Evolutionary conservation across 2,329 filamentous ascomycete species (phyloP), one percentile per base, ranked within the genome.

Genomic region (Scytalidium lignicola): DNA sequence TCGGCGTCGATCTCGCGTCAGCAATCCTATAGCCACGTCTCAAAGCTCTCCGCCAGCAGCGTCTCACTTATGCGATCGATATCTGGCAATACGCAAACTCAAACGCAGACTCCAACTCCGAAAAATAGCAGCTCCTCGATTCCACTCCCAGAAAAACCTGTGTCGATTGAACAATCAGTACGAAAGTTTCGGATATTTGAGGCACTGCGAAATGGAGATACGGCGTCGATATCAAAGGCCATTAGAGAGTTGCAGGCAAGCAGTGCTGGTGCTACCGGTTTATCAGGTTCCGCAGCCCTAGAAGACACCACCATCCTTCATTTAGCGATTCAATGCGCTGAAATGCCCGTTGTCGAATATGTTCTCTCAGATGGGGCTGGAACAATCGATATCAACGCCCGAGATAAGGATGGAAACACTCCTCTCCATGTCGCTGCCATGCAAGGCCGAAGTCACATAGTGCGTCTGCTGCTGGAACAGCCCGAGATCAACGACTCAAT

Each of bases 141-240:
- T 19, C 45, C 55, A 3, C 19, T 44, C 17, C 56, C 52, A 26
- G 64, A 65, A 17, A 65, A 64, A 26, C 51, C 57, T 3, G 52
- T 72, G 54, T 83, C 82, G 20, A 87, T 99, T 51, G 91, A 99
- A 65, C 90, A 96, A 68, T 96, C 92, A 0, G 90, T 99, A 47
- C 83, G 87, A 64, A 91, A 95, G 57, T 99, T 99, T 69, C 85
- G 91, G 57, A 82, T 96, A 43, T 96, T 97, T 64, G 93, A 97
- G 71, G 87, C 91, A 40, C 74, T 99, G 56, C 82, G 92, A 56
- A 93, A 82, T 65, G 93, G 93, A 47, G 92, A 99, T 66, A 95
- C 90, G 1, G 85, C 85, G 13, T 88, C 88, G 32, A 96, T 99
- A 60, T 89, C 88, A 23, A 92, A 86, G 65, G 88, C 88, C 1